Conservation (phyloP, 768 basidiomycete genomes). For the Trichaptum fuscoviolaceum region DNA sequence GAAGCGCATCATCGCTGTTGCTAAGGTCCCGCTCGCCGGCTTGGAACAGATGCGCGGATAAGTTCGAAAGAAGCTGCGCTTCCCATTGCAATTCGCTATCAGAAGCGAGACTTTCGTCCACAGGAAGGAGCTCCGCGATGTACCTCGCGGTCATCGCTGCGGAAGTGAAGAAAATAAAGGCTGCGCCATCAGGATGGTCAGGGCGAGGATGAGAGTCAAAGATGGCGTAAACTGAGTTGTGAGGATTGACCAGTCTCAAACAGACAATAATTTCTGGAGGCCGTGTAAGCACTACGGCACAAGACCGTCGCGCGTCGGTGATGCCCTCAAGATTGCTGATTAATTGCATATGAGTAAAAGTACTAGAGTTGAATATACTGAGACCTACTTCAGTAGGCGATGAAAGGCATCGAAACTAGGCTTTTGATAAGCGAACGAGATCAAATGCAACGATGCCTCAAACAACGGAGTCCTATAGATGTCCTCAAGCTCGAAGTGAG, state of each 20-base stretch:
- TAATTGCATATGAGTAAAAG: not conserved
- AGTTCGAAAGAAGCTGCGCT: conserved; percentile 55
- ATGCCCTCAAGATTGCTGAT: conserved; percentile 16
- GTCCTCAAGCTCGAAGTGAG: conserved; percentile 54
- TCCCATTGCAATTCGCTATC: conserved; percentile 54
- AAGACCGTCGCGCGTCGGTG: conserved; percentile 13
- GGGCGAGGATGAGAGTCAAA: conserved; percentile 64
- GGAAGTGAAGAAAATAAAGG: conserved; percentile 48
- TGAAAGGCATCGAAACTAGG: conserved; percentile 35
- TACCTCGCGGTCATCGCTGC: conserved; percentile 37
- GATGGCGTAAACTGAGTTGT: conserved; percentile 41
- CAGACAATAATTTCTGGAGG: conserved; percentile 66
- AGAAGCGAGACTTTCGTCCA: conserved; percentile 32
- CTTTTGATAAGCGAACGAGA: conserved; percentile 30
- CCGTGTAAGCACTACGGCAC: conserved; percentile 55
- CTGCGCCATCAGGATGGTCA: conserved; percentile 54
- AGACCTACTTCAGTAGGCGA: conserved; percentile 24
- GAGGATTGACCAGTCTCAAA: conserved; percentile 27
- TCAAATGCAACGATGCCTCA: conserved; percentile 30
- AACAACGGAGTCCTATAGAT: conserved; percentile 47
- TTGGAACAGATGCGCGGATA: conserved; percentile 52
- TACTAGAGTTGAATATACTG: not conserved
- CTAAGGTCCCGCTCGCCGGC: conserved; percentile 22
- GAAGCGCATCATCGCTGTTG: conserved; percentile 19
- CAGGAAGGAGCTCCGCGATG: conserved; percentile 42